A percentile compares a stretch with the other conserved stretches of the same genome.
These are phyloP conservation scores for Trypanosoma vivax DNA, from an alignment of 208 protist genomes.

Conservation along the genomic window DNA sequence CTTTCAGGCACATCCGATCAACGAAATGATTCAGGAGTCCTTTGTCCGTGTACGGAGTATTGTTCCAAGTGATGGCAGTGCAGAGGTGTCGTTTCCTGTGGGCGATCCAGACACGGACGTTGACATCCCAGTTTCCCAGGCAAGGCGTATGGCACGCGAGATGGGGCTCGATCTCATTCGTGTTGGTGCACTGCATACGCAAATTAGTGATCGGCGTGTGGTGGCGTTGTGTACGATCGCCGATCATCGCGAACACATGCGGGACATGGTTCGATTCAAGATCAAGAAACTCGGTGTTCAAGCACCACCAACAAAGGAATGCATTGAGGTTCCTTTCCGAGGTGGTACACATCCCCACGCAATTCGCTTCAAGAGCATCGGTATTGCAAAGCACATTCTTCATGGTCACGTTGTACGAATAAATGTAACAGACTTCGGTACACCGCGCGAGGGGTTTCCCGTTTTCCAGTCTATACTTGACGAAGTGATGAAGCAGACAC, in stretches of 20 bases:
- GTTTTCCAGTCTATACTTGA: slow-evolving; percentile 77
- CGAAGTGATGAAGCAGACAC: slow-evolving; percentile 55
- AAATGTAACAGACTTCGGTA: slow-evolving; percentile 83
- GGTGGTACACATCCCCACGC: slow-evolving; percentile 80
- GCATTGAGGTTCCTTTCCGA: slow-evolving; percentile 79
- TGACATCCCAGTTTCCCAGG: slow-evolving; percentile 67
- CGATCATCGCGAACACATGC: slow-evolving; percentile 78
- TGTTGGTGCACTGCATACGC: slow-evolving; percentile 55
- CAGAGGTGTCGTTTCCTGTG: slow-evolving; percentile 5
- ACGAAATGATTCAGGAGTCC: slow-evolving; percentile 85
- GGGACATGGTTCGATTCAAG: slow-evolving; percentile 79
- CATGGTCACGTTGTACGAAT: slow-evolving; percentile 67
- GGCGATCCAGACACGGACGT: slow-evolving; percentile 39
- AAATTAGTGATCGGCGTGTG: slow-evolving; percentile 65
- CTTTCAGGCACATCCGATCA: slow-evolving; percentile 80
- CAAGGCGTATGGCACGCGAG: slow-evolving; percentile 66
- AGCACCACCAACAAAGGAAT: slow-evolving; percentile 51
- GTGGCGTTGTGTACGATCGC: slow-evolving; percentile 71
- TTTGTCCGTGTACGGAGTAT: slow-evolving; percentile 72
- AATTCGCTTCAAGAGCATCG: slow-evolving; percentile 81
- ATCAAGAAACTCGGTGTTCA: slow-evolving; percentile 81
- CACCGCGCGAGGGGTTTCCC: slow-evolving; percentile 73
- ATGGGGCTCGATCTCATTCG: slow-evolving; percentile 79
- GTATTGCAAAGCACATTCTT: slow-evolving; percentile 73
- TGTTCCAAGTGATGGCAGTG: not conserved